Base-by-base conservation (phyloP, 306 rosid genomes). In the Fragaria ananassa region DNA sequence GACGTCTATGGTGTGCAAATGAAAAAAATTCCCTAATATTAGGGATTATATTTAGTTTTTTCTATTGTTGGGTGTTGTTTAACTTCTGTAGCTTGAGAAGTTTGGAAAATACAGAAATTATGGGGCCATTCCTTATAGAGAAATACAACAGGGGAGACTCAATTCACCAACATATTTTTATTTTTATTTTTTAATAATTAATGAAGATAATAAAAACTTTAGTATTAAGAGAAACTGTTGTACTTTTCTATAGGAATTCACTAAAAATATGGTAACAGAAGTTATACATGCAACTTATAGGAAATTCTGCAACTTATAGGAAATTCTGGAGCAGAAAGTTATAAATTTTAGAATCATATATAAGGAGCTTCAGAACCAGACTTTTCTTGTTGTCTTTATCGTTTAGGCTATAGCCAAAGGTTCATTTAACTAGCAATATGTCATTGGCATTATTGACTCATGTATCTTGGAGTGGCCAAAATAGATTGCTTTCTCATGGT, bases 401-500 rank as follows among this genome's bases (percentile, higher is more conserved):
- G 17, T 61, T 17, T 46, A 56, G 29, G 65, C 35, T 23, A 25
- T 25, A 58, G 64, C 76, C 12, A 47, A 46, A 27, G 37, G 53
- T 79, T 66, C 14, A 46, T 37, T 64, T 18, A 42, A 54, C 23
- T 31, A 29, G 75, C 3, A 70, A 47, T 23, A 7, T 47, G 58
- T 17, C 17, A 10, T 51, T 71, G 1, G 6, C 0, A 29, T 70
- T 69, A 69, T 46, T 27, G 23, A 27, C 74, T 47, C 8, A 17
- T 47, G n/a, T 70, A 23, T 70, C 60, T 25, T 15, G 58, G 74
- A 53, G 35, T 65, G 71, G 25, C 13, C 65, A 49, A 78, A 72
- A 17, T 61, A 19, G 57, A 79, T 51, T 54, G 75, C 27, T 82
- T 70, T 77, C n/a, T 46, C 61, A 19, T 82, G 51, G 50, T 25